Evolutionary conservation across 306 rosid genomes (phyloP).

Genomic region (Dryas octopetala): DNA sequence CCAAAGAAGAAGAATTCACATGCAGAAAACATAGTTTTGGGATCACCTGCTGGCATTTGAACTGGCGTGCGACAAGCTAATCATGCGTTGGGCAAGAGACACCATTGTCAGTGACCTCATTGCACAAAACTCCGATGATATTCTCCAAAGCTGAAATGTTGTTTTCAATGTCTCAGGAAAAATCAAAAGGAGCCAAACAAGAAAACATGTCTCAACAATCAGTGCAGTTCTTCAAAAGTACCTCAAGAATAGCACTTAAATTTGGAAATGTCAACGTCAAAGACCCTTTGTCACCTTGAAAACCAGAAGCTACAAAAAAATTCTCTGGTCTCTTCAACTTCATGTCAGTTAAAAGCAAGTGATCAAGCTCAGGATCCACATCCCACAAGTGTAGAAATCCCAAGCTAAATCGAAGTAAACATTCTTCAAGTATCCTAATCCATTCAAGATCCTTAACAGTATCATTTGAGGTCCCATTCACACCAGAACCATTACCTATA

Average conservation of each 20-base stretch:
- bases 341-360: constrained; percentile 75
- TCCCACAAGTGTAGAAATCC: constrained; percentile 85
- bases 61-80: constrained; percentile 76
- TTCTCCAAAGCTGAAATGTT: constrained; percentile 93
- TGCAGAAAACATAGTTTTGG: constrained; percentile 10
- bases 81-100: constrained; percentile 92
- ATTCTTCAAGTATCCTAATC: constrained; percentile 71
- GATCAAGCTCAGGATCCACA: constrained; percentile 74
- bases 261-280: constrained; percentile 87
- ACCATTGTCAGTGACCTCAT: constrained; percentile 88
- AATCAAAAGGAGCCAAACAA: constrained; percentile 32
- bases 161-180: constrained; percentile 49
- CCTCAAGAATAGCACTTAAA: constrained; percentile 73
- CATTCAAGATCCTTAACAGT: constrained; percentile 46
- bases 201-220: constrained; percentile 38
- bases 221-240: constrained; percentile 40
- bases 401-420: constrained; percentile 77
- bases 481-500: constrained; percentile 41
- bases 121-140: constrained; percentile 88
- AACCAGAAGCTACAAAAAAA: constrained; percentile 75
- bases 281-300: constrained; percentile 93
- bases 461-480: constrained; percentile 20
- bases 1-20: background rate
- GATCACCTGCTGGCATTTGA: constrained; percentile 90
- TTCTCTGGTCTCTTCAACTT: constrained; percentile 76